These are phyloP conservation scores for Mesembryanthemum crystallinum DNA, from an alignment of 148 eudicot genomes.

Conservation along the genomic window DNA sequence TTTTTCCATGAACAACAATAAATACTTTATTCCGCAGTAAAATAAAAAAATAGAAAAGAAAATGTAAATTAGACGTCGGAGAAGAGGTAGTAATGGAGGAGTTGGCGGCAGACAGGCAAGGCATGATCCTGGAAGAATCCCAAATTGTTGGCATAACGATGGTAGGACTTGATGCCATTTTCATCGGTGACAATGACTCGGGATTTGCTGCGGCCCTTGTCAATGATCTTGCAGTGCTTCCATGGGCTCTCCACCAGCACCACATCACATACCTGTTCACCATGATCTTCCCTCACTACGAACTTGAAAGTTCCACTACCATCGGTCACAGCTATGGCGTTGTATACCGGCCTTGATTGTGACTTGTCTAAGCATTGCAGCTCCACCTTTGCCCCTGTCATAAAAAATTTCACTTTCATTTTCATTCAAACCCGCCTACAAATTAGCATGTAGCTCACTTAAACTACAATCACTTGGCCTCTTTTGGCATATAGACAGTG, in stretches of 20 bases:
- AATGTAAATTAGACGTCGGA: neutral
- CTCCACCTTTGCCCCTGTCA: slow-evolving; percentile 55
- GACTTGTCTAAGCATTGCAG: slow-evolving; percentile 48
- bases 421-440: no score
- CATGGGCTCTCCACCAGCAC: slow-evolving; percentile 47
- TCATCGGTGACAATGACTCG: slow-evolving; percentile 56
- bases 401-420: no score
- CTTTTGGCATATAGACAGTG: no score
- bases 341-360: slow-evolving; percentile 23
- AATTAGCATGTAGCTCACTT: no score
- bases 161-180: slow-evolving; percentile 52
- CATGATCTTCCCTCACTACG: slow-evolving; percentile 42
- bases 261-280: slow-evolving; percentile 52
- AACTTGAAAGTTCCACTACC: slow-evolving; percentile 44
- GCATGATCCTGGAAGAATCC: slow-evolving; percentile 51
- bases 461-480: no score
- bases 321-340: slow-evolving; percentile 29
- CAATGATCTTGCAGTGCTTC: slow-evolving; percentile 37
- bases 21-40: neutral
- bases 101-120: slow-evolving; percentile 47
- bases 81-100: slow-evolving; percentile 50
- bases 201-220: slow-evolving; percentile 47
- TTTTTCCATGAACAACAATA: neutral
- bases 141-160: slow-evolving; percentile 56
- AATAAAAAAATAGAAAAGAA: neutral